Evolutionary conservation across 2,329 filamentous ascomycete species (phyloP), one percentile per base, ranked within the genome.

Genomic region (Aspergillus viridinutans): DNA sequence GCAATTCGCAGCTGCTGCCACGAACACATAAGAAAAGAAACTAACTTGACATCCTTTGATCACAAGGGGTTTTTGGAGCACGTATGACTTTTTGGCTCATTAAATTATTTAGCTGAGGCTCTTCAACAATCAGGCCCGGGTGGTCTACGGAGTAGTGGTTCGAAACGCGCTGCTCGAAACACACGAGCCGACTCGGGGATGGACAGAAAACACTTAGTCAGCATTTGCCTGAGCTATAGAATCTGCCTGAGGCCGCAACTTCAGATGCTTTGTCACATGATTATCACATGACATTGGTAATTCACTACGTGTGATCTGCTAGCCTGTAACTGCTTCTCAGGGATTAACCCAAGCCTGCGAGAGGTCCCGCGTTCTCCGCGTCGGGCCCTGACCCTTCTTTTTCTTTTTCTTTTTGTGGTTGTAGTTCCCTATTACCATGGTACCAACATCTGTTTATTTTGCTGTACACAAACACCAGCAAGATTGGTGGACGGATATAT

Each of bases 311-410:
- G n/a, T n/a, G n/a, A n/a, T n/a, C n/a, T n/a, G n/a, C n/a, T n/a
- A n/a, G n/a, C n/a, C n/a, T n/a, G n/a, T n/a, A n/a, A n/a, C n/a
- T n/a, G n/a, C n/a, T n/a, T n/a, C n/a, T n/a, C n/a, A 53, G 55
- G 55, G 55, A 21, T 43, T 9, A 45, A 57, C 55, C 49, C 45
- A 50, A 54, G 51, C 45, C 47, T 54, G 49, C 51, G 51, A 47
- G 55, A 57, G 51, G 55, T 57, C 49, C 49, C 49, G 49, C 49
- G 49, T 51, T 51, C 49, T 51, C 49, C 49, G 49, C 49, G 49
- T 51, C 49, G 49, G 49, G 49, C 49, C 49, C 21, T 51, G 47
- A 49, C 12, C 28, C 10, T 26, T 50, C 6, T 38, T 38, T 51
- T 51, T 50, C 6, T 38, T 38, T 51, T 51, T 23, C 12, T 17